A percentile compares a stretch with the other conserved stretches of the same genome.
phyloP scores from a whole-genome alignment of 2,329 filamentous ascomycete genomes.

The Diaporthe sp. region DNA sequence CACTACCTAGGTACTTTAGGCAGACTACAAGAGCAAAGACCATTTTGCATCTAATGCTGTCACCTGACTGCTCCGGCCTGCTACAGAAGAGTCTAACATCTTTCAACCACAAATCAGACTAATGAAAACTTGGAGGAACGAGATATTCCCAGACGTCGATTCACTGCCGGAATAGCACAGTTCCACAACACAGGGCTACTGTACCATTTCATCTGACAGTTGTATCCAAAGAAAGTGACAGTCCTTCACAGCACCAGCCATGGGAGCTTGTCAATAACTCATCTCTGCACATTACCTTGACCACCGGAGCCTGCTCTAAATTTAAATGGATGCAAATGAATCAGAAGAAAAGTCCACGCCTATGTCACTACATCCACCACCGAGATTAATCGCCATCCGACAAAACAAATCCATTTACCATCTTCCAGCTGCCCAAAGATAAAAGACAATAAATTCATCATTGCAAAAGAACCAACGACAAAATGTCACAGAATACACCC shows the following conservation, averaged over 20 bases:
- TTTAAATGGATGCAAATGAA: background rate
- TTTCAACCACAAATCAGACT: background rate
- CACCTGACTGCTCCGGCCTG: background rate
- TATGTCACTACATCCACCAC: background rate
- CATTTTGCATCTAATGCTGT: too few species aligned
- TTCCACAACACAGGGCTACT: background rate
- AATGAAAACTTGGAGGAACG: background rate
- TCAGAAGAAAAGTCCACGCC: too few species aligned
- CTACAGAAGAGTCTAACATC: too few species aligned
- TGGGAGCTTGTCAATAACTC: background rate
- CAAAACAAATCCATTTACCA: background rate
- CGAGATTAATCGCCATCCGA: background rate
- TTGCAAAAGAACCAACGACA: too few species aligned
- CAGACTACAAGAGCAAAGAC: background rate
- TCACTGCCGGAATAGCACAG: background rate
- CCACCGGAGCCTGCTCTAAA: background rate
- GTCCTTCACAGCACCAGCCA: background rate
- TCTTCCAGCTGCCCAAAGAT: background rate
- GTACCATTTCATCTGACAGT: background rate
- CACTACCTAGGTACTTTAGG: background rate
- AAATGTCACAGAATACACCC: background rate
- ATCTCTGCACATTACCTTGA: background rate
- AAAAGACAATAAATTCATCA: too few species aligned
- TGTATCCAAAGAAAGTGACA: background rate
- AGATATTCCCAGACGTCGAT: background rate